Evolutionary conservation across 345 rosid species (phyloP), one percentile per base, ranked within the genome.

Genomic region (Camelina hispida): DNA sequence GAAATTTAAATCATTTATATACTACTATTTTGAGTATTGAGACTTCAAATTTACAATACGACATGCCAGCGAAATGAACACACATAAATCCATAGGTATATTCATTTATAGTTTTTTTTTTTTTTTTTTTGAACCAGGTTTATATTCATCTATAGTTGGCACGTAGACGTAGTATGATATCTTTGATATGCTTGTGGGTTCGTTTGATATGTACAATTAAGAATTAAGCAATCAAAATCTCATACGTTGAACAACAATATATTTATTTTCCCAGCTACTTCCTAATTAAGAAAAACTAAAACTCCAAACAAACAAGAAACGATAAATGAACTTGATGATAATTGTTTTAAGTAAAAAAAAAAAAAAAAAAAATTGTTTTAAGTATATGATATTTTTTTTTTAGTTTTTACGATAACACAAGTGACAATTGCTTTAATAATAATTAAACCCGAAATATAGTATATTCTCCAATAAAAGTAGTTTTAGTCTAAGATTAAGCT

Each of bases 1-100:
- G 65, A 53, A 54, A 69, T 62, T 62, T 53, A 18, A 8, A 57
- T 62, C 65, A 54, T 62, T 61, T 10, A 7, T 59, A 17, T 13
- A 54, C 63, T 15, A 10, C 37, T 34, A 34, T 34, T 34, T 37
- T 38, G 13, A 38, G 42, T 38, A 32, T 34, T 15, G 9, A 22
- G 57, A 44, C 77, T 55, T 64, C 28, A 34, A 32, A 57, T 57
- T 18, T 25, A 7, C 44, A 57, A 12, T 35, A 48, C 22, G 66
- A 66, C 43, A 16, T 74, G 32, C 72, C 72, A 57, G 58, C 58
- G 18, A 56, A 40, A 34, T 74, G 16, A 23, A 55, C 46, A 53
- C n/a, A 68, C 18, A 69, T 56, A 62, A 20, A 64, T 48, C 54
- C 23, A 63, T 57, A 56, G 40, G 34, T 62, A 52, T 34, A 62